Conservation (phyloP, 352 stramenopile genomes). For the Globisporangium viniferum region DNA sequence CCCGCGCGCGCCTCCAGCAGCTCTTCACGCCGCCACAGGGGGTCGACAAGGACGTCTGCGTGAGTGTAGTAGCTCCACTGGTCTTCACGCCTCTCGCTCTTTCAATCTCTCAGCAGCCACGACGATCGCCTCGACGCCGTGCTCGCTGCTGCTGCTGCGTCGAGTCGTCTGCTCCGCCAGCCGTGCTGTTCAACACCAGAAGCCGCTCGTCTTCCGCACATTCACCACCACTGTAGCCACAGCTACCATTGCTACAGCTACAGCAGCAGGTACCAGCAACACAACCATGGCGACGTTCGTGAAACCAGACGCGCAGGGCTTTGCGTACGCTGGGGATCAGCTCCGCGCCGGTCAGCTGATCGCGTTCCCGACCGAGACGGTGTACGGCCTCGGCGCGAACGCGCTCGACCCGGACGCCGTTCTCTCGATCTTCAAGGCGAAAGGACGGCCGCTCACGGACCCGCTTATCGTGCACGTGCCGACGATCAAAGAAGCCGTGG, state of each 20-base stretch:
- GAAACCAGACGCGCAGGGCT: slow-evolving; percentile 40
- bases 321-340: slow-evolving; percentile 50
- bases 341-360: slow-evolving; percentile 81
- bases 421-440: slow-evolving; percentile 95
- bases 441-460: slow-evolving; percentile 94
- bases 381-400: slow-evolving; percentile 98
- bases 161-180: background rate
- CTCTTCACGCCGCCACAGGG: background rate
- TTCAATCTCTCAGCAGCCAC: background rate
- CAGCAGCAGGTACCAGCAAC: background rate
- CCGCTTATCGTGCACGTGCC: slow-evolving; percentile 98
- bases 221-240: background rate
- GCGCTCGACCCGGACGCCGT: slow-evolving; percentile 92
- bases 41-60: background rate
- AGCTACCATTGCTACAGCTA: background rate
- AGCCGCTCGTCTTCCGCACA: background rate
- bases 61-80: slow-evolving; percentile 1
- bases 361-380: slow-evolving; percentile 99
- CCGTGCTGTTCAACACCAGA: background rate
- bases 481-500: slow-evolving; percentile 76
- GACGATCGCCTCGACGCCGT: background rate
- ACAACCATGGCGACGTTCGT: slow-evolving; percentile 28
- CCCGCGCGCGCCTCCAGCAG: background rate
- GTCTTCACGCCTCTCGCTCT: background rate
- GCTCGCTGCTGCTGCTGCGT: background rate